Evolutionary conservation across 2,329 filamentous ascomycete species (phyloP).

Genomic region (Stachybotrys elegans): DNA sequence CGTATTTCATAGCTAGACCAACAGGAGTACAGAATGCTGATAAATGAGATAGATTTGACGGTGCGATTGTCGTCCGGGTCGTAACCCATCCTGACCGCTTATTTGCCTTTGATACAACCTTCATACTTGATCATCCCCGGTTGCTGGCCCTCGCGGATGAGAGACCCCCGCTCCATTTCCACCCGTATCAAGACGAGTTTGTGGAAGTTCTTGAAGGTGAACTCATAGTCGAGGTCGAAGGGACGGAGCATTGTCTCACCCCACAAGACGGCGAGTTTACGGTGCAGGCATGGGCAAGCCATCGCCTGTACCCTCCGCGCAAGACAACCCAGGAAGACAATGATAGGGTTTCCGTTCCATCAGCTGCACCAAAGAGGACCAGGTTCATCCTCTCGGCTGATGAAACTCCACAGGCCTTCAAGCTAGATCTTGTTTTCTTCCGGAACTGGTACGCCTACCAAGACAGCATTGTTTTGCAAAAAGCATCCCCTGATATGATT

Average conservation of each 20-base stretch:
- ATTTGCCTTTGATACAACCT: background rate
- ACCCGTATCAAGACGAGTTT: slow-evolving; percentile 1
- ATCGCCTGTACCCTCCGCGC: background rate
- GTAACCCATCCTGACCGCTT: background rate
- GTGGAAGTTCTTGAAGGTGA: background rate
- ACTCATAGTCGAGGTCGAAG: background rate
- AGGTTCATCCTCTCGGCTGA: background rate
- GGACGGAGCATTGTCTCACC: background rate
- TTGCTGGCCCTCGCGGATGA: background rate
- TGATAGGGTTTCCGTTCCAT: too few species aligned
- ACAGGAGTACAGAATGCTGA: too few species aligned
- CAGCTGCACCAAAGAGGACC: background rate
- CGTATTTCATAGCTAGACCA: too few species aligned
- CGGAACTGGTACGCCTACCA: too few species aligned
- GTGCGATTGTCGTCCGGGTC: background rate
- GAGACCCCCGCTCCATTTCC: background rate
- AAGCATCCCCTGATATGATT: background rate
- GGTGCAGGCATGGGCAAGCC: background rate
- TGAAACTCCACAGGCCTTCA: background rate
- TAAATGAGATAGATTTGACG: too few species aligned
- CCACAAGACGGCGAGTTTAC: background rate
- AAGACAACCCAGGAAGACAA: background rate
- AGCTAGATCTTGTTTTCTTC: too few species aligned
- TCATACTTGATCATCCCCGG: background rate
- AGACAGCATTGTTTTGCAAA: background rate